Base-by-base conservation (phyloP, 768 basidiomycete genomes). In the Gautieria morchelliformis region DNA sequence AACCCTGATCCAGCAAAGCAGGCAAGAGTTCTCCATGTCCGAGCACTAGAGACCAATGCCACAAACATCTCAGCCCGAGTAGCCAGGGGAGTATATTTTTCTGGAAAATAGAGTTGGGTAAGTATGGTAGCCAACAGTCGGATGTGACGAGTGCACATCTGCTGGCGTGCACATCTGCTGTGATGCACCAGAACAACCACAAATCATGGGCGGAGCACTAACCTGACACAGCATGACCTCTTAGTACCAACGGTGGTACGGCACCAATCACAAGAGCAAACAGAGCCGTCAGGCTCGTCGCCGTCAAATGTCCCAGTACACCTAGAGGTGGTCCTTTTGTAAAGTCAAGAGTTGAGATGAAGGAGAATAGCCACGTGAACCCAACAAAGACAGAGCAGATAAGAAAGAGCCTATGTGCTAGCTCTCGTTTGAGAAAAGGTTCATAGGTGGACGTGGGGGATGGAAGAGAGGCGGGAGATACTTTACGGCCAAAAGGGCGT, bases 211-310 rank as follows among this genome's bases (percentile, higher is more conserved):
- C n/a, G 32, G 33, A 20, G 41, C 14, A 71, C 82, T 63, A 64
- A 86, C 87, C 72, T 51, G 79, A 78, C 51, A 89, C 67, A 64
- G 78, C 79, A 7, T 70, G 61, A 67, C 88, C 88, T 40, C 83
- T 73, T 50, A 82, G 59, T 0, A 87, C 71, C 10, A 82, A 64
- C 0, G 79, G 69, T 0, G 88, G 88, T 1, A 87, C 62, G 5
- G 81, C 79, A 8, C 76, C 75, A 12, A 70, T 65, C 1, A 69
- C 56, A 84, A 87, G 89, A 9, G 70, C 68, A 7, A 74, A 58
- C 1, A 68, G 54, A 1, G 79, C 69, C 40, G 70, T 66, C 35
- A 73, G 39, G 55, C 84, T 61, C 2, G 78, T 79, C 6, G 59
- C 58, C 12, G 67, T 67, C 24, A 56, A 52, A 47, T 72, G 5